Evolutionary conservation across 768 basidiomycete genomes (phyloP), one percentile per base, ranked within the genome.

Genomic region (Boletus rubroflammeus): DNA sequence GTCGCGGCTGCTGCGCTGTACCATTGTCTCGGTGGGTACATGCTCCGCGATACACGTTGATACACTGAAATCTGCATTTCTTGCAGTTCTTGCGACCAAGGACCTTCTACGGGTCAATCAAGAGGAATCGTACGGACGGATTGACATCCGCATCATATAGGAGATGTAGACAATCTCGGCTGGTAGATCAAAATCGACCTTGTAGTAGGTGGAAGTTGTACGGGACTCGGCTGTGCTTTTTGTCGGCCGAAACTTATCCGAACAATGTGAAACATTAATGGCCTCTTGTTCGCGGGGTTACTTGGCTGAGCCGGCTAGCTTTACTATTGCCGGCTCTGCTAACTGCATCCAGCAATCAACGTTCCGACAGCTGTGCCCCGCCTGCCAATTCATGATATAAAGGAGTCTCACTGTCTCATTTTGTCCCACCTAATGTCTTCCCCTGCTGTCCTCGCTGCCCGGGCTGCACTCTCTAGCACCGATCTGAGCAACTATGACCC

Each of bases 401-500:
- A 57, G 8, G 21, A 19, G 36, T 46, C 52, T 8, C 11, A 2
- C 39, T 45, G 17, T 23, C 25, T 23, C 46, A 26, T 47, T 48
- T 45, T 32, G 5, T 45, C 51, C 48, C 29, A 56, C 31, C 60
- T 46, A 23, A 83, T 83, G 81, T 61, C 78, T 45, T 87, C 82
- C 43, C 85, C 76, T 55, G 86, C 88, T 44, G 75, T 83, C 51
- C 65, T 73, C 51, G 85, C 86, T 56, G 85, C 86, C 19, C 76
- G 74, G 54, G 79, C 83, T 52, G 78, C 79, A 41, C 81, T 92
- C 58, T 82, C 88, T 11, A 85, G 76, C 64, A 77, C 95, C 60
- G 90, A 94, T 68, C 77, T 96, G 41, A 82, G 84, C 17, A 79
- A 67, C 57, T 98, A 98, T 80, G 95, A 98, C 68, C 81, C 88